Evolutionary conservation across 306 rosid species (phyloP).

Genomic region (Myrica gale): DNA sequence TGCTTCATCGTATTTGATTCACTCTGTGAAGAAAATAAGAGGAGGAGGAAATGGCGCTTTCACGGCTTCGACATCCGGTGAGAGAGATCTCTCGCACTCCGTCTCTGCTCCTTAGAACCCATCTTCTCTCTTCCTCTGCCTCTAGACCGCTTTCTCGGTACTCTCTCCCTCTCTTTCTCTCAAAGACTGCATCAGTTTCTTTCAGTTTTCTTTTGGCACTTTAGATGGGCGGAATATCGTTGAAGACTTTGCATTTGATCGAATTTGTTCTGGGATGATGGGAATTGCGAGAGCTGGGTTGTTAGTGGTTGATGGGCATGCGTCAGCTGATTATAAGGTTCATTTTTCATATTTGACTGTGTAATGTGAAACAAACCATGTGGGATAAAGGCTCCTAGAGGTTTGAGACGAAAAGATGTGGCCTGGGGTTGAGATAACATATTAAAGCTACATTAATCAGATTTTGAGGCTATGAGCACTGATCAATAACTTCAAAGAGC

Average conservation of each 20-base stretch:
- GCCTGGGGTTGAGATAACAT: background rate
- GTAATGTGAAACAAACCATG: background rate
- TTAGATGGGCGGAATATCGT: conserved; percentile 1
- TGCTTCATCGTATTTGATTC: background rate
- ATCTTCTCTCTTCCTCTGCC: conserved; percentile 48
- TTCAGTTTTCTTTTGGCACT: background rate
- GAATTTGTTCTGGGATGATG: conserved; percentile 14
- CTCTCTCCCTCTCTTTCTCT: background rate
- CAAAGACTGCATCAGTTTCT: background rate
- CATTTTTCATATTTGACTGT: too few species aligned
- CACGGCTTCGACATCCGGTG: conserved; percentile 80
- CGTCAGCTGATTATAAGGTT: background rate
- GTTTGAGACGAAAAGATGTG: background rate
- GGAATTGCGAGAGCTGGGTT: conserved; percentile 1
- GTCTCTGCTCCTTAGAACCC: conserved; percentile 43
- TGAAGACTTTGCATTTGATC: conserved; percentile 1
- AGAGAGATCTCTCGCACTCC: conserved; percentile 49
- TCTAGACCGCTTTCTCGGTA: conserved; percentile 69
- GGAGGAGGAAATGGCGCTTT: conserved; percentile 58
- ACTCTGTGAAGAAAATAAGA: background rate
- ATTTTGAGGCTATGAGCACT: background rate
- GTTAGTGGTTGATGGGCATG: conserved; percentile 4
- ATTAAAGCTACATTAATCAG: background rate
- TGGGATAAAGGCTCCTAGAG: background rate
- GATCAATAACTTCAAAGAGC: background rate